Base-by-base conservation (phyloP, 768 basidiomycete genomes). In the Lentinula raphanica region DNA sequence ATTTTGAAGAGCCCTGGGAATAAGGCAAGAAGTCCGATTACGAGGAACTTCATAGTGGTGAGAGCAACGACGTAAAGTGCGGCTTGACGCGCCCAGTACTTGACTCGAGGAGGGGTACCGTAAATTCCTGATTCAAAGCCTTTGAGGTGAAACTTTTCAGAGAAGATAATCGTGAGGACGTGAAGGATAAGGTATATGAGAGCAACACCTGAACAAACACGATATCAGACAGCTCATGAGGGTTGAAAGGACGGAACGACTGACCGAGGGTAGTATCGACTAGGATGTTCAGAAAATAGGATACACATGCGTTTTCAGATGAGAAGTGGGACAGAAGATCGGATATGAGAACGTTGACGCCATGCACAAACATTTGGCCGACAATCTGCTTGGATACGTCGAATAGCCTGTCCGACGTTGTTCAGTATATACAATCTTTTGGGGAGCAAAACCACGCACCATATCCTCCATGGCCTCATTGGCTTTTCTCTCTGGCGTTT, bases 361-460 rank as follows among this genome's bases (percentile, higher is more conserved):
- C 81, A 66, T 94, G 92, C 3, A 94, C 84, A 65, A 90, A 88
- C 75, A 88, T 77, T 66, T 91, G 88, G 46, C 92, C 96, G 13
- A 90, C 79, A 55, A 97, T 75, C 76, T 98, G 95, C 70, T 97
- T 97, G 2, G 87, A 88, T 4, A 97, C 90, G 65, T 97, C 94
- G 69, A 91, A 94, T n/a, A 90, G 68, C 93, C 91, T 93, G 45
- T 17, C n/a, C n/a, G n/a, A n/a, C n/a, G n/a, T n/a, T n/a, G n/a
- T n/a, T n/a, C n/a, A n/a, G n/a, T n/a, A n/a, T n/a, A n/a, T n/a
- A n/a, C n/a, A n/a, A n/a, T n/a, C n/a, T n/a, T n/a, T n/a, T n/a
- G n/a, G n/a, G n/a, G 59, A 27, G 13, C 46, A 19, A 39, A 49
- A 40, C 58, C 62, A 67, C 83, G 59, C 64, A 89, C 93, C 96